A percentile compares a stretch with the other conserved stretches of the same genome.
phyloP scores from a whole-genome alignment of 73 alveolate genomes.

The Paramecium sexaurelia region DNA sequence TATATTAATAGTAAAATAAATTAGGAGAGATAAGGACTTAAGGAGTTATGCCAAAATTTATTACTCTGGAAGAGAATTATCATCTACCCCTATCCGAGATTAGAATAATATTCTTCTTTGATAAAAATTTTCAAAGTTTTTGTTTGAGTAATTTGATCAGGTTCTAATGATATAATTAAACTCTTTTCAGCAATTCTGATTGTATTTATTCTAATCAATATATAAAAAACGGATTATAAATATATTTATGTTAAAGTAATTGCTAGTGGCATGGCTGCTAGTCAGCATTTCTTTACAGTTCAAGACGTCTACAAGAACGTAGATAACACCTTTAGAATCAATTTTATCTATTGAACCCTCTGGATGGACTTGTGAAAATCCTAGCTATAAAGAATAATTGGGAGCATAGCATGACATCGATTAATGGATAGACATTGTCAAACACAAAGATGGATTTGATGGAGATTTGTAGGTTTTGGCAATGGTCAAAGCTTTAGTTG shows the following conservation, averaged over 20 bases:
- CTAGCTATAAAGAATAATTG: slow-evolving; percentile 34
- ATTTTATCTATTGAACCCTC: slow-evolving; percentile 20
- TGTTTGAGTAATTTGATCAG: neutral
- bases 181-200: neutral
- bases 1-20: neutral
- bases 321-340: slow-evolving; percentile 33
- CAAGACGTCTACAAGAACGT: slow-evolving; percentile 15
- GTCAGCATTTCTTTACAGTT: slow-evolving; percentile 35
- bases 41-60: neutral
- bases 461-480: slow-evolving; percentile 60
- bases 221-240: neutral
- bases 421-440: slow-evolving; percentile 43
- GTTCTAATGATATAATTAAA: neutral
- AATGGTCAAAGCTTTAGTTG: slow-evolving; percentile 35
- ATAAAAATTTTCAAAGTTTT: neutral
- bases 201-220: neutral
- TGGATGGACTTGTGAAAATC: slow-evolving; percentile 56
- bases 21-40: neutral
- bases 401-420: slow-evolving; percentile 41
- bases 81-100: neutral
- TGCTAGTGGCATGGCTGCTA: slow-evolving; percentile 47
- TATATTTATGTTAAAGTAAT: slow-evolving; percentile 24
- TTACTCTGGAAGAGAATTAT: slow-evolving; percentile 7
- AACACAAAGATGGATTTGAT: slow-evolving; percentile 54
- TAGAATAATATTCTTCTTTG: neutral